Conservation (phyloP, 2,329 filamentous ascomycete genomes). For the Diplodia mutila region DNA sequence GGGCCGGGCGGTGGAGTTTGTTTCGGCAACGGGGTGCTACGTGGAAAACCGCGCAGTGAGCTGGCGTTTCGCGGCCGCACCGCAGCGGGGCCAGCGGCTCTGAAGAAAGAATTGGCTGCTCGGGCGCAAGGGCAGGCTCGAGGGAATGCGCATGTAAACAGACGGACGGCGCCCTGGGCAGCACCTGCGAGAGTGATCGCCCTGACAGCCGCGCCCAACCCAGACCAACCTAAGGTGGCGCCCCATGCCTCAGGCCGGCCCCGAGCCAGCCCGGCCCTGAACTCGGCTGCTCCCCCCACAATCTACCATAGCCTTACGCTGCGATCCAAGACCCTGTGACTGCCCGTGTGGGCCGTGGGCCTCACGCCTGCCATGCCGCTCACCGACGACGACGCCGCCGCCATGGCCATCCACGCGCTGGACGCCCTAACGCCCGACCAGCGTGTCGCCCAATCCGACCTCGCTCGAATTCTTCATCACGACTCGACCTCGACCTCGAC, state of each 20-base stretch:
- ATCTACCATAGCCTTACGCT: slow-evolving; percentile 16
- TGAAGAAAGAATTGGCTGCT: slow-evolving; percentile 1
- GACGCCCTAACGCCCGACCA: slow-evolving; percentile 41
- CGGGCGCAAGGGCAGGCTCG: neutral
- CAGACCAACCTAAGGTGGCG: neutral
- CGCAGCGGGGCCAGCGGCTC: neutral
- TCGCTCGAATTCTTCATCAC: slow-evolving; percentile 43
- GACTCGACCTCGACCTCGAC: slow-evolving; percentile 41
- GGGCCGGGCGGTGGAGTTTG: slow-evolving; percentile 16
- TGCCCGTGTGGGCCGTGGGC: neutral
- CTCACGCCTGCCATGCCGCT: slow-evolving; percentile 37
- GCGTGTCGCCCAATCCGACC: slow-evolving; percentile 36
- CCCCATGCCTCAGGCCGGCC: neutral
- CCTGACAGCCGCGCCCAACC: neutral
- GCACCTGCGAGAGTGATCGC: neutral
- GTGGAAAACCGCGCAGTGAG: slow-evolving; percentile 23
- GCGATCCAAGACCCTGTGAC: slow-evolving; percentile 1
- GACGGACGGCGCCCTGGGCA: slow-evolving; percentile 5
- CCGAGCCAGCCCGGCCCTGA: neutral
- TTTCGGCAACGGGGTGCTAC: slow-evolving; percentile 15
- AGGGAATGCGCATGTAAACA: slow-evolving; percentile 5
- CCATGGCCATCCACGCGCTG: slow-evolving; percentile 42
- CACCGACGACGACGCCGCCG: slow-evolving; percentile 48
- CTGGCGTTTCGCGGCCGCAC: slow-evolving; percentile 13
- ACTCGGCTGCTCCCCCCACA: slow-evolving; percentile 15